Percentiles rank a stretch among this genome's conserved stretches.
These are phyloP conservation scores for Lycium ferocissimum DNA, from an alignment of 257 asterid genomes.

Conservation along the genomic window DNA sequence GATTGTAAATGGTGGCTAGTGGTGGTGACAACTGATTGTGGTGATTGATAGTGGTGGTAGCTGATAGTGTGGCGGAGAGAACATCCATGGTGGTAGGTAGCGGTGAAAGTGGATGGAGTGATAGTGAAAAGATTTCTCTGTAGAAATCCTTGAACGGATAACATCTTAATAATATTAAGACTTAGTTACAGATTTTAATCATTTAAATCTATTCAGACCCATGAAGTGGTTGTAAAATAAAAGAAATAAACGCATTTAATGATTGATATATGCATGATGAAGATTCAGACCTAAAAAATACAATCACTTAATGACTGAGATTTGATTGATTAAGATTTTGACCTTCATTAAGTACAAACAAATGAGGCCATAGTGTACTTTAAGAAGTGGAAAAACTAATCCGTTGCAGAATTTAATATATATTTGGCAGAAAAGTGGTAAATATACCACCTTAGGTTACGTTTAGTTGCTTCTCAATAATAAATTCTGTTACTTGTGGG, in stretches of 20 bases:
- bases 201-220: neutral
- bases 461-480: neutral
- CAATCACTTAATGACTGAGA: neutral
- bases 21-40: neutral
- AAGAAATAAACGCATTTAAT: neutral
- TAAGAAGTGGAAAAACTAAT: neutral
- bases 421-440: neutral
- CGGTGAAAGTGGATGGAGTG: slow-evolving; percentile 9
- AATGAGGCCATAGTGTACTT: neutral
- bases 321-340: neutral
- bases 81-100: neutral
- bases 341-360: neutral
- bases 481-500: neutral
- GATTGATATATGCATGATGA: neutral
- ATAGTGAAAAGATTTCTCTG: neutral
- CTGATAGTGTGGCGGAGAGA: neutral
- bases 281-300: neutral
- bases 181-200: neutral
- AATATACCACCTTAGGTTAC: neutral
- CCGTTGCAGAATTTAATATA: neutral
- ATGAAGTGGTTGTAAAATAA: neutral
- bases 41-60: neutral
- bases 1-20: neutral
- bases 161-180: neutral
- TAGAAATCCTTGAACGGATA: neutral